Base-by-base conservation (phyloP, 495 filamentous ascomycete species). In the Pyronema omphalodes region DNA sequence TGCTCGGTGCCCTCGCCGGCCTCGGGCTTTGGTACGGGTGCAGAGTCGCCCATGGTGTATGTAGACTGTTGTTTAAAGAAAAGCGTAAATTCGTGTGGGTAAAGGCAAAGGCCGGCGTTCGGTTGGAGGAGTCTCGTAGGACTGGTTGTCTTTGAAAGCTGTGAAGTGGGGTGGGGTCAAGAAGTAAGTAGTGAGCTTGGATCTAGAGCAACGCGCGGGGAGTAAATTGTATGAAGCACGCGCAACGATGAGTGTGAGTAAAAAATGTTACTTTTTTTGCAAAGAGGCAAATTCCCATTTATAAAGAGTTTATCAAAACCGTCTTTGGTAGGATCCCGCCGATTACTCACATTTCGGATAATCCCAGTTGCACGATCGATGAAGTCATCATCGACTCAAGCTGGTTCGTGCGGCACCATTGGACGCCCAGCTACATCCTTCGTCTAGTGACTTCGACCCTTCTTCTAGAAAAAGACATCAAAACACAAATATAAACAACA, bases 1-100 rank as follows among this genome's bases (percentile, higher is more conserved):
- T 99, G 93, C 68, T 96, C 93, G 37, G 67, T 58, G 52, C 68
- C 70, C 43, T 74, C 76, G 19, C 50, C 36, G 53, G 76, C 76
- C 37, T 74, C 73, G 40, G 80, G 76, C 53, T 75, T 79, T 14
- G 62, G 69, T 29, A 29, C 23, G 46, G 57, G 60, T 44, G 61
- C 53, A 29, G 14, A 66, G 50, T 61, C 56, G 52, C 78, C 75
- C 19, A 18, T 17, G 37, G 34, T 14, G 18, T 29, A 29, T 29
- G 23, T 29, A 5, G 23, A 29, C 5, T 29, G 23, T 29, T 2
- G 23, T 1, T 29, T 29, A 29, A 29, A 15, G 76, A 72, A 75
- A 78, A 79, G 7, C 5, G 55, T 51, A 9, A 34, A 52, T 29
- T 15, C 9, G 51, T 44, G 12, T 7, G 39, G 9, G 50, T 55